These are phyloP conservation scores for Mycena epipterygia DNA, from an alignment of 768 basidiomycete species.

Conservation along the genomic window DNA sequence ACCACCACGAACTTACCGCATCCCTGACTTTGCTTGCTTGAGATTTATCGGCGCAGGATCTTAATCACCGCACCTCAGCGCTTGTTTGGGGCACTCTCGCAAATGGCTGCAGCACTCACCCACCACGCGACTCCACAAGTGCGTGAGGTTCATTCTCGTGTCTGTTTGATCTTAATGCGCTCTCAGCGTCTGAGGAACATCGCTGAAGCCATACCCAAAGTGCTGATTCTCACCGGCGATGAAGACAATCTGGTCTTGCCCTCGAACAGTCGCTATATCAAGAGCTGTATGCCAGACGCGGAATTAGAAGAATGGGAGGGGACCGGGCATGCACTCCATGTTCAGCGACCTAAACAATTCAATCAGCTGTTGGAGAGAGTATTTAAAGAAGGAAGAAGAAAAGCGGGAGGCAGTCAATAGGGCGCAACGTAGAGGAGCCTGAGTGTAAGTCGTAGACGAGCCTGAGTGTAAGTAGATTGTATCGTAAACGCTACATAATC, in stretches of 20 bases:
- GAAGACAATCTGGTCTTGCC: conserved; percentile 71
- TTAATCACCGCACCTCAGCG: conserved; percentile 69
- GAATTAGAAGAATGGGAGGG: conserved; percentile 69
- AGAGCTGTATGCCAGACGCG: conserved; percentile 71
- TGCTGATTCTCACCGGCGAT: conserved; percentile 77
- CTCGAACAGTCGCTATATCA: conserved; percentile 64
- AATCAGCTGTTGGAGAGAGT: conserved; percentile 70
- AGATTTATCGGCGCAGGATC: conserved; percentile 64
- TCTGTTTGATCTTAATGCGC: background rate
- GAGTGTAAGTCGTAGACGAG: background rate
- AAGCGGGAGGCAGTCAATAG: conserved; percentile 4
- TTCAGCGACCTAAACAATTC: conserved; percentile 64
- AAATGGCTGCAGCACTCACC: conserved; percentile 77
- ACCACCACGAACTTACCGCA: background rate
- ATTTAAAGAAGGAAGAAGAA: conserved; percentile 63
- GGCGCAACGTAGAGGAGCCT: background rate
- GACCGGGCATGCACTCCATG: conserved; percentile 74
- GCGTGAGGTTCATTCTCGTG: background rate
- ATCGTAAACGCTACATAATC: too few relatives aligned
- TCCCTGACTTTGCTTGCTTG: background rate
- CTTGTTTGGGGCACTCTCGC: conserved; percentile 74
- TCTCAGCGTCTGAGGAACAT: conserved; percentile 58
- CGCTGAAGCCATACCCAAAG: conserved; percentile 71
- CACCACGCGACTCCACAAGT: conserved; percentile 66
- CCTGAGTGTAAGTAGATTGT: background rate